Evolutionary conservation across 2,329 filamentous ascomycete species (phyloP), one percentile per base, ranked within the genome.

Genomic region (Zymoseptoria ardabiliae): DNA sequence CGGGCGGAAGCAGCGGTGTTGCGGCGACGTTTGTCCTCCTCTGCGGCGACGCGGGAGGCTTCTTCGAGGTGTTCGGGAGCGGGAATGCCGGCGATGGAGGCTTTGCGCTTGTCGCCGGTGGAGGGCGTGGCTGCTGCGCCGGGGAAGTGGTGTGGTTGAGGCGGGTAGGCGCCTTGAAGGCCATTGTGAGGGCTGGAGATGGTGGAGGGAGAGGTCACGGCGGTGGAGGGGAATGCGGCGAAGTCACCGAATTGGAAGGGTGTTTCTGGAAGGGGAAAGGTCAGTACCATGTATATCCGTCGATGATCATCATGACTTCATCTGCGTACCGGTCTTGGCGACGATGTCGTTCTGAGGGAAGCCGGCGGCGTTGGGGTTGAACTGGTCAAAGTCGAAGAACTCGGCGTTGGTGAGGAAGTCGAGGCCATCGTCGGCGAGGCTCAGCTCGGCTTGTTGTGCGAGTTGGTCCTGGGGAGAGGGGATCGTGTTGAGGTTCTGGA

Each of bases 401-500:
- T 85, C 80, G 9, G 81, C 75, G 54, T 79, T 81, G 48, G 82
- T 76, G 62, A 92, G 81, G 21, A 80, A 75, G 1, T 78, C 74
- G 19, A 87, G 79, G 50, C 79, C 75, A 2, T 74, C 71, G 58
- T 71, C 70, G 67, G 82, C 82, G 74, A 86, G 82, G 55, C 79
- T 75, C 57, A 88, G 84, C 61, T 86, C 81, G 60, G 80, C 76
- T 59, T 81, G 77, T 50, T 60, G 61, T 23, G 53, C 50, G 25
- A 82, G 72, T 22, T 79, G 82, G 62, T 87, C 80, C 57, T 88
- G 83, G 68, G 85, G 84, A 79, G 85, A 79, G 2, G 82, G 82
- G 58, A 87, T 79, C 52, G 82, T 84, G 79, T 96, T 96, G 69
- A 97, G 81, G 67, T 92, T 88, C 70, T 90, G 88, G 66, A 97